phyloP scores from a whole-genome alignment of 495 filamentous ascomycete genomes.

The Penicillium ucsense region DNA sequence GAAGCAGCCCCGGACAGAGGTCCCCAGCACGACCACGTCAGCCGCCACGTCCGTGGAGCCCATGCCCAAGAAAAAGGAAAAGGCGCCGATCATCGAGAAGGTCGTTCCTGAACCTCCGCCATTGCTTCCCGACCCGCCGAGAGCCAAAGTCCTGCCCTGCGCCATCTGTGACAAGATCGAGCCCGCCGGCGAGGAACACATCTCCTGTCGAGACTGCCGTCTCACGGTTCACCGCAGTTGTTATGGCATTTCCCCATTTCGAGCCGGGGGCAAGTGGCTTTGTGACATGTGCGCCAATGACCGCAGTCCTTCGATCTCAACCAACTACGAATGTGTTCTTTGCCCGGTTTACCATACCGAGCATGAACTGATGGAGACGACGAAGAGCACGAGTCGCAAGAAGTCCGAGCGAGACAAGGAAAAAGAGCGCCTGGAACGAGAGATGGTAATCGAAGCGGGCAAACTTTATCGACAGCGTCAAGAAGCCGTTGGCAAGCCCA shows the following conservation, averaged over 20 bases:
- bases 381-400: conserved; percentile 79
- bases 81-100: conserved; percentile 47
- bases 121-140: conserved; percentile 61
- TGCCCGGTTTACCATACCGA: conserved; percentile 69
- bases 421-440: conserved; percentile 74
- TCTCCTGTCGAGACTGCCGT: conserved; percentile 76
- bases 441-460: conserved; percentile 61
- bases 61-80: conserved; percentile 58
- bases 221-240: conserved; percentile 90
- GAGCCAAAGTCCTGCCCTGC: conserved; percentile 69
- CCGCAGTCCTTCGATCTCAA: conserved; percentile 74
- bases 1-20: conserved; percentile 42
- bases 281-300: conserved; percentile 97
- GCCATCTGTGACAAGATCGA: conserved; percentile 73
- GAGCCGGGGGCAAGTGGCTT: conserved; percentile 73
- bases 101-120: conserved; percentile 44
- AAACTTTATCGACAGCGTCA: conserved; percentile 76
- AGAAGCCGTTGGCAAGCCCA: conserved; percentile 66
- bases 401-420: conserved; percentile 88
- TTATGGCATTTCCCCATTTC: conserved; percentile 69
- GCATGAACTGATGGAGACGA: conserved; percentile 74
- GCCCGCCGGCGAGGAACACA: conserved; percentile 56
- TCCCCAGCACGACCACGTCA: conserved; percentile 39
- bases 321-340: conserved; percentile 83
- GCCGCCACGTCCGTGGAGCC: conserved; percentile 37